These are phyloP conservation scores for Coemansia sp. DNA, from an alignment of 192 early-diverging fungal species.

Conservation along the genomic window DNA sequence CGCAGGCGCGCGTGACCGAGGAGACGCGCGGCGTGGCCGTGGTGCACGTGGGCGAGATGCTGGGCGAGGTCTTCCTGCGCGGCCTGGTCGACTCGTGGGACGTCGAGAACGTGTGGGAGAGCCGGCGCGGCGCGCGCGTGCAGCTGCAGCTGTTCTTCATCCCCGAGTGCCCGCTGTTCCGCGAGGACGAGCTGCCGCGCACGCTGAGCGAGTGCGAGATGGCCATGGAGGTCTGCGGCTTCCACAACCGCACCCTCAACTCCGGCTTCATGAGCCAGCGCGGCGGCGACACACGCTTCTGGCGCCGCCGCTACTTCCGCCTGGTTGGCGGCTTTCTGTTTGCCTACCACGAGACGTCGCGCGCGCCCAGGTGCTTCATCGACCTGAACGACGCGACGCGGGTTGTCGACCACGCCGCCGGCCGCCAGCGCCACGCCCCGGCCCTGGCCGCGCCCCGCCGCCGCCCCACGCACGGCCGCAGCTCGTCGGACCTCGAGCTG, in stretches of 20 bases:
- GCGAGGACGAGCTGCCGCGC: conserved; percentile 49
- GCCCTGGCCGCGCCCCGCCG: not conserved
- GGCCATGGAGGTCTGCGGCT: conserved; percentile 53
- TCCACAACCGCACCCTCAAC: conserved; percentile 55
- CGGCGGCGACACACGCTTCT: conserved; percentile 55
- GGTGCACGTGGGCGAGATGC: conserved; percentile 50
- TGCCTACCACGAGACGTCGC: conserved; percentile 55
- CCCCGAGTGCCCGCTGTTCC: conserved; percentile 52
- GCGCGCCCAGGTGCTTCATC: conserved; percentile 49
- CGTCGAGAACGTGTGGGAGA: conserved; percentile 55
- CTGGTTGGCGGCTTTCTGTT: conserved; percentile 54
- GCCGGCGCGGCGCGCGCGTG: conserved; percentile 44
- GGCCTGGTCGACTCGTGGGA: conserved; percentile 54
- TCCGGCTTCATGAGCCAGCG: conserved; percentile 56
- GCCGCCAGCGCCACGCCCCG: not conserved
- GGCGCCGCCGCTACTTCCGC: conserved; percentile 55
- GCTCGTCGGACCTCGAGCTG: conserved; percentile 45
- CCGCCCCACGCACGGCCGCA: conserved; percentile 46
- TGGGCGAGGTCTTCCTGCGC: conserved; percentile 50
- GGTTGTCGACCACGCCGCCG: conserved; percentile 36
- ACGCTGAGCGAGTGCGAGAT: conserved; percentile 54
- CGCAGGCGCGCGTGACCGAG: conserved; percentile 45
- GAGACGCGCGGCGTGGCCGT: conserved; percentile 55
- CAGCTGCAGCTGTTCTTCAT: conserved; percentile 57
- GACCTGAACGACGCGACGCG: conserved; percentile 52